Evolutionary conservation across 2,329 filamentous ascomycete genomes (phyloP), one percentile per base, ranked within the genome.

Genomic region (Colletotrichum sp.): DNA sequence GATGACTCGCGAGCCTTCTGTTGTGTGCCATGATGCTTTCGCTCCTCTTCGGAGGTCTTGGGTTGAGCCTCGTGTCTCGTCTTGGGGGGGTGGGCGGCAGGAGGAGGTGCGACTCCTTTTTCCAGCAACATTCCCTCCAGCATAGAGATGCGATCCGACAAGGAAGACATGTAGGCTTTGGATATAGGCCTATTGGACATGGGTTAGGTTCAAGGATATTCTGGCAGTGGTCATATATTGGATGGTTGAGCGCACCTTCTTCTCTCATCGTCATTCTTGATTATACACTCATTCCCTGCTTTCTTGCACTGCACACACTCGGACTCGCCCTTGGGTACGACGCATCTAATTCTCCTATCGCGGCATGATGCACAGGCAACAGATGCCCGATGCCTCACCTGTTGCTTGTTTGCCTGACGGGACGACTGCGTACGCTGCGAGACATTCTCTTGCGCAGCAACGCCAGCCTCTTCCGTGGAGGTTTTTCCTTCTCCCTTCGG

Each of bases 201-300:
- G 13, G 15, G 36, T 70, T 28, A 70, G 68, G 12, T 28, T 22
- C 55, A 39, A 28, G 22, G 24, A 44, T 36, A 64, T 24, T 64
- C 8, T 16, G 34, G 8, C 32, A 9, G 6, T 22, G 22, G 18
- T 39, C 26, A n/a, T 15, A 60, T 34, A 68, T 36, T 36, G 34
- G 34, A 36, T 39, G 70, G 48, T 75, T 36, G 26, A 34, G 69
- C 85, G 55, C 80, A 90, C 89, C 89, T 84, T 81, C 89, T 83
- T 57, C 90, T 83, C 80, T 91, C 89, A 80, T 91, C 90, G 75
- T 91, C 90, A 77, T 91, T 90, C 79, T 89, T 90, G 79, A 91
- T 91, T 70, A 91, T 83, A 77, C 90, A 91, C 63, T 88, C 84
- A 13, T 87, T 85, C 18, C 88, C 89, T 4, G 87, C 85, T 71